phyloP scores from a whole-genome alignment of 202 grass and related monocot genomes.

The Elaeis oleifera region DNA sequence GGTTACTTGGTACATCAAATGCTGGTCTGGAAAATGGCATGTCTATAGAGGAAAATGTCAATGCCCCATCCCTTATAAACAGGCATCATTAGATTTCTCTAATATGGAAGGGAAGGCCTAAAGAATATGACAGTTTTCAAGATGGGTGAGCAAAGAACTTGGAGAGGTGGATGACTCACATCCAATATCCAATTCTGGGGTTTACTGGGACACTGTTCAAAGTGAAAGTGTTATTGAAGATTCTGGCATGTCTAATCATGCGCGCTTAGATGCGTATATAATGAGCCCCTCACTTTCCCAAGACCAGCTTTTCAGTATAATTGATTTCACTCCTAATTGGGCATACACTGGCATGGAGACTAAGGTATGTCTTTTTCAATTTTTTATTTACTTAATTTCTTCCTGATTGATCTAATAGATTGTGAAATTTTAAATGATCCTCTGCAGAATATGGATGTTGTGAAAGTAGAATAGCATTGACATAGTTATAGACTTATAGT shows the following conservation, averaged over 20 bases:
- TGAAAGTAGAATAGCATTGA: too few species aligned
- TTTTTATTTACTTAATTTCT: too few species aligned
- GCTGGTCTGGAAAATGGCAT: conserved; percentile 31
- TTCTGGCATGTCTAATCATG: conserved; percentile 52
- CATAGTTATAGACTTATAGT: too few species aligned
- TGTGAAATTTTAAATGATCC: too few species aligned
- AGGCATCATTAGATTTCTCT: conserved; percentile 60
- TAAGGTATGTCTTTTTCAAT: conserved; percentile 38
- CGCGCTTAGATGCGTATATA: conserved; percentile 57
- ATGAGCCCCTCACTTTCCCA: conserved; percentile 86
- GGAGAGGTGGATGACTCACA: conserved; percentile 64
- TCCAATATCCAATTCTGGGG: conserved; percentile 67
- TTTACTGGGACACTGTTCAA: conserved; percentile 61
- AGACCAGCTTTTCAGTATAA: conserved; percentile 98
- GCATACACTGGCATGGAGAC: conserved; percentile 37
- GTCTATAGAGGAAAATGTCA: conserved; percentile 30
- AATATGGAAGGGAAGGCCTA: conserved; percentile 62
- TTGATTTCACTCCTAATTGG: conserved; percentile 92
- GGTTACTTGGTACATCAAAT: conserved; percentile 30
- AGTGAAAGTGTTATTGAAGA: conserved; percentile 59
- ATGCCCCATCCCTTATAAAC: conserved; percentile 44
- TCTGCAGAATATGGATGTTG: too few species aligned
- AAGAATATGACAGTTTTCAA: conserved; percentile 94
- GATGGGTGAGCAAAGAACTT: conserved; percentile 94
- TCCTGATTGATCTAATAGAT: too few species aligned